Evolutionary conservation across 441 rosid species (phyloP).

Genomic region (Syzygium malaccense): DNA sequence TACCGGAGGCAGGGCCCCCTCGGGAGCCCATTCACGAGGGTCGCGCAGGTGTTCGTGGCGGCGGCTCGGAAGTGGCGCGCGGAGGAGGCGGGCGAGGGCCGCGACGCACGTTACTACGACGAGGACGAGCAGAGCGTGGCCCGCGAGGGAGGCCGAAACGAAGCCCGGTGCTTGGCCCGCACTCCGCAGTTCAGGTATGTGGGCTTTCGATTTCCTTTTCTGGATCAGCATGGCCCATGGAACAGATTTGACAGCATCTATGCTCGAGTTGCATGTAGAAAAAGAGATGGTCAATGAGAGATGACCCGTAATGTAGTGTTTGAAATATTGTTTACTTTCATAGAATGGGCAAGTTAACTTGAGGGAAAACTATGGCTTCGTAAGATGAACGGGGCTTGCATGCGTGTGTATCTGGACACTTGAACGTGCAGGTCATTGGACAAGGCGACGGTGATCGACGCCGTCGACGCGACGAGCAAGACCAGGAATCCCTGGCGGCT

Average conservation of each 20-base stretch:
- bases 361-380: background rate
- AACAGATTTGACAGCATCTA: background rate
- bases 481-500: constrained; percentile 62
- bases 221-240: background rate
- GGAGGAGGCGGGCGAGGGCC: constrained; percentile 16
- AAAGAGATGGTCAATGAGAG: background rate
- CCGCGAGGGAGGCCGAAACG: background rate
- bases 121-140: constrained; percentile 10
- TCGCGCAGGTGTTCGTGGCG: constrained; percentile 67
- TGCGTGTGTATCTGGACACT: no score
- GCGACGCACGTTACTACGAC: constrained; percentile 12
- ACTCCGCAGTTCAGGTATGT: constrained; percentile 57
- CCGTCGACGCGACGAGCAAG: constrained; percentile 26
- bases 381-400: background rate
- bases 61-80: constrained; percentile 47
- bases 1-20: constrained; percentile 45
- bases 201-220: background rate
- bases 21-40: constrained; percentile 57
- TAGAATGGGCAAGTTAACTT: background rate
- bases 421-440: constrained; percentile 48
- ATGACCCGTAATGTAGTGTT: background rate
- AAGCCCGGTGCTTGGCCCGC: constrained; percentile 15
- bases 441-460: constrained; percentile 67
- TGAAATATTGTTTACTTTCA: background rate
- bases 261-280: background rate